phyloP scores from a whole-genome alignment of 2,329 filamentous ascomycete species.

The Thermomyces lanuginosus region DNA sequence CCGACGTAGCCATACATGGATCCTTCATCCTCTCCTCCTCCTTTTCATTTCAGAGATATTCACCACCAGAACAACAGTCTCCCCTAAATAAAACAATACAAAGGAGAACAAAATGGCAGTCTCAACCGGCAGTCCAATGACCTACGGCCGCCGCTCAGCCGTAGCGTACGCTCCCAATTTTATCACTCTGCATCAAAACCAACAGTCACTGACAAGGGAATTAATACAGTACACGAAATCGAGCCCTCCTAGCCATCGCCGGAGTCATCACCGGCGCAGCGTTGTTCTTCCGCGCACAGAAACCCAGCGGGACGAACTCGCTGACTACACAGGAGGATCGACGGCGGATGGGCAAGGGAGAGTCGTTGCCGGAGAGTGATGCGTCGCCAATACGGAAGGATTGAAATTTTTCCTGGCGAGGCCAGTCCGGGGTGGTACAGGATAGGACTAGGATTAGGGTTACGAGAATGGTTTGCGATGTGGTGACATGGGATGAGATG shows the following conservation, averaged over 20 bases:
- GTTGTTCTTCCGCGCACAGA: constrained; percentile 10
- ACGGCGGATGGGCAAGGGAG: constrained; percentile 7
- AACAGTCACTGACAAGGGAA: no score
- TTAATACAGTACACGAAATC: no score
- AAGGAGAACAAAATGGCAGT: no score
- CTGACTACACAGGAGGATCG: constrained; percentile 9
- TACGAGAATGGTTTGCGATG: constrained; percentile 4
- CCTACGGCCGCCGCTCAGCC: no score
- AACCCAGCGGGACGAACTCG: constrained; percentile 7
- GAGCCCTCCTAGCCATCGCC: constrained; percentile 10
- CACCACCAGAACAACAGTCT: no score
- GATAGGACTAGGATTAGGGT: constrained; percentile 1
- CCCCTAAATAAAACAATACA: no score
- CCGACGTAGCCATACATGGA: no score
- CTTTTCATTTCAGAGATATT: no score
- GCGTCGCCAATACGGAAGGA: constrained; percentile 2
- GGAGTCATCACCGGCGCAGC: constrained; percentile 10
- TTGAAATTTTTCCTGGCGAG: constrained; percentile 1
- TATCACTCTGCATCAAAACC: no score
- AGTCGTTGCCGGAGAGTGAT: background rate
- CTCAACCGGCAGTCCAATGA: no score
- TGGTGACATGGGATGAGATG: background rate
- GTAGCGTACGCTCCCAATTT: no score
- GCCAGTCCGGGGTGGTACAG: constrained; percentile 9
- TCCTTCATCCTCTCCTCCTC: no score